phyloP scores from a whole-genome alignment of 116 monocot species.

The Zostera marina region DNA sequence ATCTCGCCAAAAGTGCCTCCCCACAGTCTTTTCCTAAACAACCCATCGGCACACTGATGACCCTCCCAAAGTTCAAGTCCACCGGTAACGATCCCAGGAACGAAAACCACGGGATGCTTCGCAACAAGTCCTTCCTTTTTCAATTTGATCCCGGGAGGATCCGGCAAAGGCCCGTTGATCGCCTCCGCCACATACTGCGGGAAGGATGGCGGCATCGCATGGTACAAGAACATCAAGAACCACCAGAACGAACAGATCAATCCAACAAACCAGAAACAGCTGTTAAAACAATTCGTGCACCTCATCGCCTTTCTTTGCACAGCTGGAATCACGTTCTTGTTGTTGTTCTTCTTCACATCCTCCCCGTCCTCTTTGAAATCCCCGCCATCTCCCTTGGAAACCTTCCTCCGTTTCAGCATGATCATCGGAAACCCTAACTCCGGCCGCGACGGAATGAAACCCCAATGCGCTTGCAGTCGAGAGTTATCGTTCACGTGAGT shows the following conservation, averaged over 20 bases:
- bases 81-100: constrained; percentile 95
- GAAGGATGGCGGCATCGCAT: constrained; percentile 88
- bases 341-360: neutral
- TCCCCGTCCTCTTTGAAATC: neutral
- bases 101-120: constrained; percentile 92
- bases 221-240: constrained; percentile 80
- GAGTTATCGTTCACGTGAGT: no score
- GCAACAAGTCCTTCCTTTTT: constrained; percentile 67
- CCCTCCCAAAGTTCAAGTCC: constrained; percentile 99
- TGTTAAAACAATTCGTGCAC: constrained; percentile 53
- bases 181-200: constrained; percentile 97
- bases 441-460: neutral
- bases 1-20: constrained; percentile 90
- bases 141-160: constrained; percentile 86
- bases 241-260: constrained; percentile 70
- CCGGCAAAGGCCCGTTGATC: constrained; percentile 85
- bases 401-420: neutral
- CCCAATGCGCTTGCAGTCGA: no score
- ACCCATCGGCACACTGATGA: constrained; percentile 80
- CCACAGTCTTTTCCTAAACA: constrained; percentile 93
- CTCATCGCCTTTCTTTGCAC: neutral
- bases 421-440: constrained; percentile 1
- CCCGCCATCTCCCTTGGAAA: neutral
- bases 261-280: constrained; percentile 86
- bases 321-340: neutral